These are phyloP conservation scores for Aspergillus hortae DNA, from an alignment of 2,329 filamentous ascomycete species.

Conservation along the genomic window DNA sequence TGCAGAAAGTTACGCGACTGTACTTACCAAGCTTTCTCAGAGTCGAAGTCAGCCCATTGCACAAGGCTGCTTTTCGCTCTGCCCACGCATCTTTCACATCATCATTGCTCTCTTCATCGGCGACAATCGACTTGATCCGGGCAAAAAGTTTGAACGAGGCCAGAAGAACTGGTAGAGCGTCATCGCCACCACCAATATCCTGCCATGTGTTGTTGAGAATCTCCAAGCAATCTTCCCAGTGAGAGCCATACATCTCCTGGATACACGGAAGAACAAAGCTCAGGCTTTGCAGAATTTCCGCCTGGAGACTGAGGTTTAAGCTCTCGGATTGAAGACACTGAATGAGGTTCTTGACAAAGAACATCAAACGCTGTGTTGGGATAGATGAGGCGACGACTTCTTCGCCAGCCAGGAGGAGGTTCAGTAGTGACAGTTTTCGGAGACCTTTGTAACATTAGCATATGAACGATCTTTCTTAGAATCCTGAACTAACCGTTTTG, in stretches of 20 bases:
- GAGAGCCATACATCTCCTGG: conserved; percentile 77
- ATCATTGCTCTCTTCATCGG: conserved; percentile 68
- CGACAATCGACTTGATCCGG: conserved; percentile 56
- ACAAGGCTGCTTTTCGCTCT: conserved; percentile 55
- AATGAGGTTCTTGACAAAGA: conserved; percentile 75
- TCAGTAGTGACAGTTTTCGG: conserved; percentile 51
- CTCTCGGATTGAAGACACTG: conserved; percentile 65
- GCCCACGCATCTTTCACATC: conserved; percentile 74
- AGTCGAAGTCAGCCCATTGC: conserved; percentile 52
- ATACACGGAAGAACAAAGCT: conserved; percentile 66
- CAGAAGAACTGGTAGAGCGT: conserved; percentile 61
- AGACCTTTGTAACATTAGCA: conserved; percentile 34
- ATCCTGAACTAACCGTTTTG: conserved; percentile 36
- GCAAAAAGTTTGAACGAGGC: conserved; percentile 69
- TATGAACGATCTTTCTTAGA: conserved; percentile 10
- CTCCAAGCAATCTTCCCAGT: conserved; percentile 69
- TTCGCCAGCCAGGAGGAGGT: conserved; percentile 50
- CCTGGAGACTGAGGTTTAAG: conserved; percentile 34
- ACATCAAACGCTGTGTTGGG: conserved; percentile 66
- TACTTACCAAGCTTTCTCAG: conserved; percentile 39
- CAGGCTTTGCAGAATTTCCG: conserved; percentile 44
- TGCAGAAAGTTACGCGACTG: not conserved
- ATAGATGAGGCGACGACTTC: conserved; percentile 47
- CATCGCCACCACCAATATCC: conserved; percentile 45
- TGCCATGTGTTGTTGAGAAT: conserved; percentile 59